Evolutionary conservation across 495 filamentous ascomycete genomes (phyloP), one percentile per base, ranked within the genome.

Genomic region (Opeltia flavorubescens): DNA sequence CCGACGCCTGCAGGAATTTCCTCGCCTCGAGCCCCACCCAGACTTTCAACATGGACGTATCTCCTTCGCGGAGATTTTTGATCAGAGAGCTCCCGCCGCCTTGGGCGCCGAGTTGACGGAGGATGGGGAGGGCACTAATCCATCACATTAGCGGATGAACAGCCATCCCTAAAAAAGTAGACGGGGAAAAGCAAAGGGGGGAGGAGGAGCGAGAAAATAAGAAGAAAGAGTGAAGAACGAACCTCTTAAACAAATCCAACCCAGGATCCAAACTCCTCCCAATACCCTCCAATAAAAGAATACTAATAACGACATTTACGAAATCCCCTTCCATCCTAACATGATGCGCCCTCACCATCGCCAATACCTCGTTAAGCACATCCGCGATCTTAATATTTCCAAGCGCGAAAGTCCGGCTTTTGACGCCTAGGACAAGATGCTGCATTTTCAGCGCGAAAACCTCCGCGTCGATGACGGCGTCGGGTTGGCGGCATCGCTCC

Each of bases 311-410:
- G 2, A 99, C 91, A 57, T 99, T 99, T 46, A 96, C 89, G 62
- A 95, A 99, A 59, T 99, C 93, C 2, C 93, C 93, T 57, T 96
- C 93, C 27, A 99, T 75, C 7, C 93, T 75, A 2, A 99, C 93
- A 57, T 99, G 93, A 58, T 99, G 89, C 13, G 69, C 67, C 25
- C 93, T 78, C 36, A 99, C 93, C 89, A 99, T 96, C 33, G 68
- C 69, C 23, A 99, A 66, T 6, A 96, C 89, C 49, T 94, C 75
- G 52, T 86, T 86, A 12, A 99, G 62, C 23, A 99, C 82, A 55
- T 99, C 93, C 1, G 91, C 93, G 54, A 99, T 95, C 64, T 85
- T 94, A 64, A 99, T 83, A 51, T 86, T 95, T 1, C 93, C 93
- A 0, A 99, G 69, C 2, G 93, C 88, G 36, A 99, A 82, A 0